phyloP scores from a whole-genome alignment of 2,329 filamentous ascomycete genomes.

The Penicillium psychrosexuale region DNA sequence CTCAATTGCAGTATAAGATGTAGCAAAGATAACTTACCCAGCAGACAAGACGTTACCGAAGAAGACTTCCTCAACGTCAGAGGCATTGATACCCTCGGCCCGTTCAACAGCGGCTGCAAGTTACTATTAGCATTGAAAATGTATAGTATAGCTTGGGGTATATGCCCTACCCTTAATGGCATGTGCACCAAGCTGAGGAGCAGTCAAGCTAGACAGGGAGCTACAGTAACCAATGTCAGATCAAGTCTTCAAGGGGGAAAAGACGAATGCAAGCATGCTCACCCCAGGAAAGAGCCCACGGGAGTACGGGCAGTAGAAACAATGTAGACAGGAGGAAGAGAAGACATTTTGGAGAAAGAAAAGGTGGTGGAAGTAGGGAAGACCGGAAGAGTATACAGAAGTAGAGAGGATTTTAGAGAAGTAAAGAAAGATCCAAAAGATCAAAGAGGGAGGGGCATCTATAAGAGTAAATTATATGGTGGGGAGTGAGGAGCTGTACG shows the following conservation, averaged over 20 bases:
- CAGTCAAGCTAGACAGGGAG: slow-evolving; percentile 81
- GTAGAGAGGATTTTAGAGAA: not conserved
- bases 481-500: slow-evolving; percentile 28
- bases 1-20: slow-evolving; percentile 2
- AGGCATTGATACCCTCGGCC: slow-evolving; percentile 78
- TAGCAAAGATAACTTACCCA: slow-evolving; percentile 59
- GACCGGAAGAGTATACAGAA: not conserved
- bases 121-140: slow-evolving; percentile 13
- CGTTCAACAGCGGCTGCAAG: slow-evolving; percentile 71
- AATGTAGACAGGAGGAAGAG: slow-evolving; percentile 87
- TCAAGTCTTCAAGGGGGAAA: slow-evolving; percentile 1
- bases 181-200: slow-evolving; percentile 80
- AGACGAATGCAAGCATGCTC: slow-evolving; percentile 32
- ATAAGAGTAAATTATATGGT: slow-evolving; percentile 10
- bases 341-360: slow-evolving; percentile 59
- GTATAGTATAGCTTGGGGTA: not conserved
- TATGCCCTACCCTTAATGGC: slow-evolving; percentile 77
- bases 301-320: slow-evolving; percentile 89
- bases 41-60: slow-evolving; percentile 97
- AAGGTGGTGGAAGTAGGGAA: not conserved
- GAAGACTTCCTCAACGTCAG: slow-evolving; percentile 93
- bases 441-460: slow-evolving; percentile 7
- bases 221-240: slow-evolving; percentile 47
- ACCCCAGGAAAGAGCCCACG: slow-evolving; percentile 93
- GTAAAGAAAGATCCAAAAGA: not conserved